These are phyloP conservation scores for Heliamphora exappendiculata DNA, from an alignment of 148 eudicot species.

Conservation along the genomic window DNA sequence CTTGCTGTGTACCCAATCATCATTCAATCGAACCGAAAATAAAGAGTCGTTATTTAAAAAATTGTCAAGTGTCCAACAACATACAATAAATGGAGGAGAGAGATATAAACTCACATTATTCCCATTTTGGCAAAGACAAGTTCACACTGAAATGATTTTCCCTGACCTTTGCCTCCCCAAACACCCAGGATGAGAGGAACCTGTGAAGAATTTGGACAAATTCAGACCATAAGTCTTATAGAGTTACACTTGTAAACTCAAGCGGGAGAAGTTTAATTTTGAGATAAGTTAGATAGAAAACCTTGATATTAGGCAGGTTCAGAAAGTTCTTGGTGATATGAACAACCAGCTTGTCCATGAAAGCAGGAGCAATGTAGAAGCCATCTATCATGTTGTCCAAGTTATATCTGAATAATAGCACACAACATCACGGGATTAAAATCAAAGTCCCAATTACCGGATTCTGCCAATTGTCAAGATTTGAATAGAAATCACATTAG, in stretches of 20 bases:
- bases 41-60: too few relatives aligned
- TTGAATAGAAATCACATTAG: not conserved
- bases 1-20: too few relatives aligned
- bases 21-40: not conserved
- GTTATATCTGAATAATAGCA: conserved; percentile 13
- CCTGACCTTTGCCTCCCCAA: conserved; percentile 49
- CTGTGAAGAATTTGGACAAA: conserved; percentile 10
- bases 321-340: conserved; percentile 41
- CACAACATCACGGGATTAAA: not conserved
- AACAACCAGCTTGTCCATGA: conserved; percentile 43
- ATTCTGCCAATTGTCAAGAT: not conserved
- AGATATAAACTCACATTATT: conserved; percentile 29
- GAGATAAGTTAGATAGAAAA: conserved; percentile 1
- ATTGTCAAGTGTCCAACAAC: too few relatives aligned
- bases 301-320: conserved; percentile 38
- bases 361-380: conserved; percentile 40
- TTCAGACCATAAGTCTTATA: not conserved
- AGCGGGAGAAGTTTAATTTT: not conserved
- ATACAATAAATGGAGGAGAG: not conserved
- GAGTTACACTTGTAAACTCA: not conserved
- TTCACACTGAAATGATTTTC: conserved; percentile 46
- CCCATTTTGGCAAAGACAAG: conserved; percentile 44
- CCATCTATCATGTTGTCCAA: conserved; percentile 34
- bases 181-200: conserved; percentile 36
- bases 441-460: not conserved